phyloP scores from a whole-genome alignment of 768 basidiomycete genomes.

The Termitomyces sp. region DNA sequence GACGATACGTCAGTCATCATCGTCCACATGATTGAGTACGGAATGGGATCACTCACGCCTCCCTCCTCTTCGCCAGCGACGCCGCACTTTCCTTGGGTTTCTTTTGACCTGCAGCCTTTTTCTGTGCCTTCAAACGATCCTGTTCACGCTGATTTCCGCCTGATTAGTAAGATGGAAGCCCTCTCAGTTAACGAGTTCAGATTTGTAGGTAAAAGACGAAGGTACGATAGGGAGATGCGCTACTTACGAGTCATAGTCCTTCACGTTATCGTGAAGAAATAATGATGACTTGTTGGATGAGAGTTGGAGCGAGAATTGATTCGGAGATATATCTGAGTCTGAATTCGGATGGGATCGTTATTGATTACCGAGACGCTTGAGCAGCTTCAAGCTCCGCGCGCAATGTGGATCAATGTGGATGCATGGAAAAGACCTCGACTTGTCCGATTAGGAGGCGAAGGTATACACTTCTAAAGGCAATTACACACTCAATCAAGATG shows the following conservation, averaged over 20 bases:
- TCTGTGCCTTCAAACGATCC: conserved; percentile 70
- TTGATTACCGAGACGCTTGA: conserved; percentile 12
- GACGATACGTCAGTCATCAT: conserved; percentile 17
- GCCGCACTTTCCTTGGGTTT: conserved; percentile 70
- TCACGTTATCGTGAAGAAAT: conserved; percentile 8
- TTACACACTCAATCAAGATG: conserved; percentile 16
- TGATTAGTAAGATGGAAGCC: conserved; percentile 22
- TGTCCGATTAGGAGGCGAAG: conserved; percentile 9
- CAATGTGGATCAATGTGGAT: background rate
- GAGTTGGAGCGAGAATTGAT: conserved; percentile 8
- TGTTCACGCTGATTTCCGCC: conserved; percentile 81
- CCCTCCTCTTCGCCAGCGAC: conserved; percentile 63
- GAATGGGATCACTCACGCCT: conserved; percentile 49
- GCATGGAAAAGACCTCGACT: conserved; percentile 5
- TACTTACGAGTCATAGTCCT: conserved; percentile 52
- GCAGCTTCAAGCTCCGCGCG: conserved; percentile 4
- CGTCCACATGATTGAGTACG: conserved; percentile 1
- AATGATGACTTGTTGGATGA: background rate
- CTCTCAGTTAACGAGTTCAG: conserved; percentile 18
- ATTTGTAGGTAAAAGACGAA: conserved; percentile 7
- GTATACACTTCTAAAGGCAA: background rate
- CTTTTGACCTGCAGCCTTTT: conserved; percentile 55
- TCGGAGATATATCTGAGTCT: conserved; percentile 20
- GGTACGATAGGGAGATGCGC: background rate
- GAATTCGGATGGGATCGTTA: conserved; percentile 5